Conservation (phyloP, 2,329 filamentous ascomycete species). For the Dichotomopilus funicola region DNA sequence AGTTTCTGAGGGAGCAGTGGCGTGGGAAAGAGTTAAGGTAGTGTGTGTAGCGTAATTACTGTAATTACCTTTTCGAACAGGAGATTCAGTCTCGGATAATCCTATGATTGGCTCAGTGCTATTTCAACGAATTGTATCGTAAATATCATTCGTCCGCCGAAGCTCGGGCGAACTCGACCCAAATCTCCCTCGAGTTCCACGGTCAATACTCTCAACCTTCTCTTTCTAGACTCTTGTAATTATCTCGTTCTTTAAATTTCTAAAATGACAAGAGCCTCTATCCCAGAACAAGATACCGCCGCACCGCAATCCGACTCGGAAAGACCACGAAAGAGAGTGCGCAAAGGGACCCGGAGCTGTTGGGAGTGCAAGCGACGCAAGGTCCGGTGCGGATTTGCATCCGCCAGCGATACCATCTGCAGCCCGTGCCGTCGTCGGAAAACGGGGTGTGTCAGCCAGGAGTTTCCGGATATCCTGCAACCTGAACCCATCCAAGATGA, state of each 20-base stretch:
- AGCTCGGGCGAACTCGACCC: not conserved
- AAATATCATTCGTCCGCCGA: not conserved
- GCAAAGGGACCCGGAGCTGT: conserved; percentile 52
- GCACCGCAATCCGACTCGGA: not conserved
- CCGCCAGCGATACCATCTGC: conserved; percentile 35
- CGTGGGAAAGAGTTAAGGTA: conserved; percentile 9
- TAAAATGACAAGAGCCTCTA: not conserved
- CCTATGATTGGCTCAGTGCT: not conserved
- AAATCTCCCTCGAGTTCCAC: too few species aligned
- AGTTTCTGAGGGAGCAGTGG: conserved; percentile 28
- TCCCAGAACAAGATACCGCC: too few species aligned
- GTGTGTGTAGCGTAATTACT: too few species aligned
- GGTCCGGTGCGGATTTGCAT: conserved; percentile 41
- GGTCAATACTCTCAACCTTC: too few species aligned
- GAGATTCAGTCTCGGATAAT: too few species aligned
- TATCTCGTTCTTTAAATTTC: not conserved
- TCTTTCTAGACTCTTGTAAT: not conserved
- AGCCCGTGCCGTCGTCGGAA: conserved; percentile 40
- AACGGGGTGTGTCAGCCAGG: conserved; percentile 42
- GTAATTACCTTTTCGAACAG: too few species aligned
- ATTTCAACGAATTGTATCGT: not conserved
- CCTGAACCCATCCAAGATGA: not conserved
- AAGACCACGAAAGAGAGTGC: conserved; percentile 30
- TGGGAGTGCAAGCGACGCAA: conserved; percentile 55
- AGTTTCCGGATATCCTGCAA: conserved; percentile 31